A percentile compares a stretch with the other conserved stretches of the same genome.
phyloP scores from a whole-genome alignment of 768 basidiomycete species.

The Termitomyces sp. region DNA sequence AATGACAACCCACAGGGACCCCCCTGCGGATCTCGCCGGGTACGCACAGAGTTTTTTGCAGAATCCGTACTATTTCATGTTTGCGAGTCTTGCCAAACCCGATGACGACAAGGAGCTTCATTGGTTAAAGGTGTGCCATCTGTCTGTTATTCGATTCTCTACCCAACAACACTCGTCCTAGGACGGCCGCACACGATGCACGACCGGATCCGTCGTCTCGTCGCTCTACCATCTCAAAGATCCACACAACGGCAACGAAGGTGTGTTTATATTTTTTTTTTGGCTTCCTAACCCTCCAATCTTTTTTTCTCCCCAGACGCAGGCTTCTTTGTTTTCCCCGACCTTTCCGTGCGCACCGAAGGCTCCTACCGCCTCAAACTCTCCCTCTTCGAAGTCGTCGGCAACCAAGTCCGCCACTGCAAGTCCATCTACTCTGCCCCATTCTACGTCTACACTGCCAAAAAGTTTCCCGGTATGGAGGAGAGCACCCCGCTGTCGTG shows the following conservation, averaged over 20 bases:
- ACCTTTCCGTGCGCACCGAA: slow-evolving; percentile 88
- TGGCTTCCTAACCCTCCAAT: slow-evolving; percentile 3
- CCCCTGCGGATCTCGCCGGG: slow-evolving; percentile 28
- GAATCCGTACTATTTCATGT: slow-evolving; percentile 96
- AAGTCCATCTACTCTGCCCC: slow-evolving; percentile 84
- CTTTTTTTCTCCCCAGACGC: slow-evolving; percentile 76
- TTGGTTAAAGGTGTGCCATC: slow-evolving; percentile 57
- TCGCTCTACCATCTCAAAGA: slow-evolving; percentile 90
- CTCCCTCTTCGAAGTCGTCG: slow-evolving; percentile 85
- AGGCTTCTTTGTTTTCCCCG: slow-evolving; percentile 96
- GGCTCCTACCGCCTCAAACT: slow-evolving; percentile 78
- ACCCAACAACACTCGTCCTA: slow-evolving; percentile 17
- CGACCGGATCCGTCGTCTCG: slow-evolving; percentile 87
- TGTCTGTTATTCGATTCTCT: not conserved
- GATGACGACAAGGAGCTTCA: slow-evolving; percentile 89
- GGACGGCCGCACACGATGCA: slow-evolving; percentile 90
- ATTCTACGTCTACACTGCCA: slow-evolving; percentile 94
- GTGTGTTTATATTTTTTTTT: slow-evolving; percentile 15
- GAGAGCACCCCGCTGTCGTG: slow-evolving; percentile 89
- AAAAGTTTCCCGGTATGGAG: slow-evolving; percentile 97
- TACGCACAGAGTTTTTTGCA: slow-evolving; percentile 69
- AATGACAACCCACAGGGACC: slow-evolving; percentile 1
- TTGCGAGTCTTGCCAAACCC: slow-evolving; percentile 83
- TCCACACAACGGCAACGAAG: slow-evolving; percentile 46
- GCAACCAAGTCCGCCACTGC: slow-evolving; percentile 85